Base-by-base conservation (phyloP, 1,139 yeast species). In the Yamadazyma aaseri region DNA sequence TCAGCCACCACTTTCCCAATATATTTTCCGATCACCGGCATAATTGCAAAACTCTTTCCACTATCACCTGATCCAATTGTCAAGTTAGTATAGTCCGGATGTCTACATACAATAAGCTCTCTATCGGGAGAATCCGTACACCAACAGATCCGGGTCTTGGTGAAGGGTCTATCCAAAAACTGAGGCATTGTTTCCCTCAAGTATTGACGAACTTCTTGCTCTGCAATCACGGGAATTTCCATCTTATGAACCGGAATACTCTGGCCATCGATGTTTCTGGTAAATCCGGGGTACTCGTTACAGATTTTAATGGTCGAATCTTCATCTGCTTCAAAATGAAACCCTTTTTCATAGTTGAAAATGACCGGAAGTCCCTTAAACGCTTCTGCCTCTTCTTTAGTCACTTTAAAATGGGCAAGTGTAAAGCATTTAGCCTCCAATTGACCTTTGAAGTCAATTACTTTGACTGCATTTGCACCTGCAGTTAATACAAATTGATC, bases 81-180 rank as follows among this genome's bases (percentile, higher is more conserved):
- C 1, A 66, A 47, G 15, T 59, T 56, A 0, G 31, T 21, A 17
- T 24, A 37, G 1, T 45, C 39, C 0, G 77, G 77, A 9, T 63
- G 60, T 15, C 47, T 42, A 41, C 70, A 76, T 22, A 72, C 61
- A 7, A 72, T 49, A 35, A 70, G 70, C 39, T 71, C 57, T 8
- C 66, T 56, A 31, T 62, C 63, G 2, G 63, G 45, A 7, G 74
- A 60, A 41, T 72, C 77, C 3, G 70, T 70, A 31, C 67, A 60
- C 78, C 77, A 72, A 42, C 77, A 71, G 5, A 12, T 8, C 47
- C 40, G 11, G 39, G 26, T 10, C 16, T 25, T 1, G 74, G 74
- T 45, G 23, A 43, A 70, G 57, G 0, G 70, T 65, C 37, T 64
- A 66, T 0, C 38, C 21, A 9, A 64, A 62, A 33, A 51, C 24